Conservation (phyloP, 306 rosid species). For the Pyrus betulifolia region DNA sequence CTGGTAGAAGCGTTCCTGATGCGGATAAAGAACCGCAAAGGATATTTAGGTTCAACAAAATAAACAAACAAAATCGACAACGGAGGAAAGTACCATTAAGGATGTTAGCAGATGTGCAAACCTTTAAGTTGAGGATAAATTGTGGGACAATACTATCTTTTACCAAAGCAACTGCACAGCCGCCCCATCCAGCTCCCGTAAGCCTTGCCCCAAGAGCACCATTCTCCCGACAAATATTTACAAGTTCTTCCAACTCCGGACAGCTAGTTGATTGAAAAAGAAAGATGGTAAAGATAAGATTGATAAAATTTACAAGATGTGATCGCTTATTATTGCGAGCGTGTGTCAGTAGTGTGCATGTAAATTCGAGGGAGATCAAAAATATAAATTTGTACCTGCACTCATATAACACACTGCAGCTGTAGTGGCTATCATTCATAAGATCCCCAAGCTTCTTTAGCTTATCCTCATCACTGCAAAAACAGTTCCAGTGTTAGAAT, state of each 20-base stretch:
- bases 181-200: slow-evolving; percentile 99
- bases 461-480: slow-evolving; percentile 76
- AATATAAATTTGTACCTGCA: slow-evolving; percentile 63
- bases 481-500: neutral
- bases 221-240: slow-evolving; percentile 41
- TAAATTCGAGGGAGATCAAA: neutral
- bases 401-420: slow-evolving; percentile 93
- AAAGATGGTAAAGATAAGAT: neutral
- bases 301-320: neutral
- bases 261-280: slow-evolving; percentile 47
- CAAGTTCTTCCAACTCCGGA: slow-evolving; percentile 95
- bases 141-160: slow-evolving; percentile 83
- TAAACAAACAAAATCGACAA: neutral
- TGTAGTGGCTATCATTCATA: slow-evolving; percentile 89
- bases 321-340: neutral
- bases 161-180: slow-evolving; percentile 92
- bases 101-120: slow-evolving; percentile 10
- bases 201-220: slow-evolving; percentile 95
- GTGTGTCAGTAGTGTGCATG: neutral
- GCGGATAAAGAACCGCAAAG: neutral
- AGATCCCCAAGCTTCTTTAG: slow-evolving; percentile 83
- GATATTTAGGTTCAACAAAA: neutral
- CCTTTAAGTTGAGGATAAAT: slow-evolving; percentile 84
- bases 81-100: neutral
- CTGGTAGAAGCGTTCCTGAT: slow-evolving; percentile 68